These are phyloP conservation scores for Cadophora luteo-olivacea DNA, from an alignment of 2,329 filamentous ascomycete species.

Conservation along the genomic window DNA sequence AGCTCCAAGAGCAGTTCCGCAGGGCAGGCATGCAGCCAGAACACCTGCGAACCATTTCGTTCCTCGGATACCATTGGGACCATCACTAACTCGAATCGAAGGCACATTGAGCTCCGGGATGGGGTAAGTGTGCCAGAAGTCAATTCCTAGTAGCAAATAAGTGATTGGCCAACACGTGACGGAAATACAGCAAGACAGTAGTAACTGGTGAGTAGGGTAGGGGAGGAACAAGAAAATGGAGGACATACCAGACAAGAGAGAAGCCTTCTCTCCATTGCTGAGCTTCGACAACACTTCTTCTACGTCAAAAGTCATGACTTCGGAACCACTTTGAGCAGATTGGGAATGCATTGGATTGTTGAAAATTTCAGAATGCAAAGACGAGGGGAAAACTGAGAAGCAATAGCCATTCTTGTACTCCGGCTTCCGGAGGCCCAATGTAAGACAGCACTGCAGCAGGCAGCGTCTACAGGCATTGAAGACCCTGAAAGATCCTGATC, in stretches of 20 bases:
- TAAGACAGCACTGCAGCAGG: slow-evolving; percentile 1
- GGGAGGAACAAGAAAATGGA: neutral
- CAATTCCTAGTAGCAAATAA: slow-evolving; percentile 53
- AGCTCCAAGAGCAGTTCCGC: slow-evolving; percentile 62
- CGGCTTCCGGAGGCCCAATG: slow-evolving; percentile 16
- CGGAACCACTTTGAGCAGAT: neutral
- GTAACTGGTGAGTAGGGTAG: neutral
- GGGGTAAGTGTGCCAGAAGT: slow-evolving; percentile 73
- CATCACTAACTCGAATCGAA: slow-evolving; percentile 69
- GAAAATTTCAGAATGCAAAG: neutral
- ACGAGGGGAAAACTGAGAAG: neutral
- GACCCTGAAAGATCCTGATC: slow-evolving; percentile 10
- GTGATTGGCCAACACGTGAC: neutral
- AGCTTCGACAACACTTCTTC: slow-evolving; percentile 60
- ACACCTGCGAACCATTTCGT: slow-evolving; percentile 71
- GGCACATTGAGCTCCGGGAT: slow-evolving; percentile 67
- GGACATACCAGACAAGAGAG: slow-evolving; percentile 54
- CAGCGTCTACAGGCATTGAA: slow-evolving; percentile 9
- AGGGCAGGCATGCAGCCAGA: slow-evolving; percentile 66
- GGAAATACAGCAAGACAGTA: neutral
- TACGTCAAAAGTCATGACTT: slow-evolving; percentile 59
- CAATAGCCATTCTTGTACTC: slow-evolving; percentile 8
- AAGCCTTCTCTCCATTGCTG: slow-evolving; percentile 56
- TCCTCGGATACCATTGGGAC: slow-evolving; percentile 73
- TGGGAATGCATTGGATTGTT: slow-evolving; percentile 2